Conservation (phyloP, 108 stramenopile species). For the Aurantiochytrium sp. region DNA sequence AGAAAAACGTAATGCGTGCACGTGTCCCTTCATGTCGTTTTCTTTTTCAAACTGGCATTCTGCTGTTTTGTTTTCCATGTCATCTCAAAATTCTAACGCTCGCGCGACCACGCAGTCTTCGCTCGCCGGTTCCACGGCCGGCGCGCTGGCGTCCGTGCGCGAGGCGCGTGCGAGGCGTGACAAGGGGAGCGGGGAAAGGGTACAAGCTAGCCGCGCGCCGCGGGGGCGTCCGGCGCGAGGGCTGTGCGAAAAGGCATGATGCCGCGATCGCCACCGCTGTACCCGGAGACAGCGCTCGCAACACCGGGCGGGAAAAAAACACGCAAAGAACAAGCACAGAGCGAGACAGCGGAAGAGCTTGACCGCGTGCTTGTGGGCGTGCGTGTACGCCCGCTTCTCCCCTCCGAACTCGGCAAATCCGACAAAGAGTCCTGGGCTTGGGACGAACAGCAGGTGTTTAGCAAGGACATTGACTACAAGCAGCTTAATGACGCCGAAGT, state of each 20-base stretch:
- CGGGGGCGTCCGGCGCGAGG: background rate
- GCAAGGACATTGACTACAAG: background rate
- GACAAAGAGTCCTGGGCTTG: background rate
- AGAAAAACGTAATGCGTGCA: too few species aligned
- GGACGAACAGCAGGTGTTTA: background rate
- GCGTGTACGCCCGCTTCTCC: background rate
- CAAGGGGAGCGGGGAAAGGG: background rate
- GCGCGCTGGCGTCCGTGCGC: too few species aligned
- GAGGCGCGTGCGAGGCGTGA: background rate
- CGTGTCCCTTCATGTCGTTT: too few species aligned
- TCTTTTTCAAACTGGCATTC: too few species aligned
- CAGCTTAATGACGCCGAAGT: background rate
- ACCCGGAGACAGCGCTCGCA: background rate
- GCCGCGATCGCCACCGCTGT: background rate
- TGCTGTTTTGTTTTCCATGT: too few species aligned
- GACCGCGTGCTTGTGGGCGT: constrained; percentile 3
- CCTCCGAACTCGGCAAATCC: background rate
- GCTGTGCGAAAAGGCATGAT: background rate
- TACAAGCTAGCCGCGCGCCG: background rate
- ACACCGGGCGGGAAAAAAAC: background rate
- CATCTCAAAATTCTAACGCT: too few species aligned
- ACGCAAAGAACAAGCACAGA: background rate
- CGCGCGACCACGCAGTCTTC: too few species aligned
- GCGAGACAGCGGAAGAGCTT: background rate
- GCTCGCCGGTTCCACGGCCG: too few species aligned